Evolutionary conservation across 225 moss, liverwort and hornwort species (phyloP), one percentile per base, ranked within the genome.

Genomic region (Physcomitrium patens): DNA sequence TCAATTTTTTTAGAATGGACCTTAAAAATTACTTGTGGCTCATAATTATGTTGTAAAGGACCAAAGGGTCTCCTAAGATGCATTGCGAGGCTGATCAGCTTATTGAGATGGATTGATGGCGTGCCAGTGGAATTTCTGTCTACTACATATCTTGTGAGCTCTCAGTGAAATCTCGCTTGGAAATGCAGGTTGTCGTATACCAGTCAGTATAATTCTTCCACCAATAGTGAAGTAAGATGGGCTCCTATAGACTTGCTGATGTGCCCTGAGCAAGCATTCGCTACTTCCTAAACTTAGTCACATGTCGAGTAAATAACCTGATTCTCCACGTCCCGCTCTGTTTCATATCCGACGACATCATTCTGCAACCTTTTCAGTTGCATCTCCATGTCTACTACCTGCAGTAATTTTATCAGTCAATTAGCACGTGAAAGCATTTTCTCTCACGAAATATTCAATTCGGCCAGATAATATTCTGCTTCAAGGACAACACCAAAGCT

Each of bases 201-300:
- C 24, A 49, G 41, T 72, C 58, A 71, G 78, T 49, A 71, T 65
- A 58, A 47, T 58, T n/a, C 71, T 65, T 65, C 58, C 65, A 71
- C 48, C 66, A 55, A 66, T 17, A 78, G 65, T 42, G 46, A 72
- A 50, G 71, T 24, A 56, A 26, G 64, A 17, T 47, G 56, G 24
- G 48, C 78, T 59, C 66, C 42, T 42, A 9, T 72, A 46, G 24
- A 71, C 58, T 63, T 50, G 66, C 71, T 23, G 76, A 67, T 52
- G 43, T 66, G 24, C 44, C 53, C 57, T 46, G 62, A 72, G 72
- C 63, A 82, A 37, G 56, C 31, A 37, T 37, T 37, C 2, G 7
- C 31, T 37, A 37, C 31, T 37, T 37, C 31, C 7, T 7, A 37
- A 7, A 37, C 2, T 37, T 7, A 7, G 31, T 37, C 31, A 37